Evolutionary conservation across 1,284 basidiomycete genomes (phyloP).

Genomic region (Boletus semigastroideus): DNA sequence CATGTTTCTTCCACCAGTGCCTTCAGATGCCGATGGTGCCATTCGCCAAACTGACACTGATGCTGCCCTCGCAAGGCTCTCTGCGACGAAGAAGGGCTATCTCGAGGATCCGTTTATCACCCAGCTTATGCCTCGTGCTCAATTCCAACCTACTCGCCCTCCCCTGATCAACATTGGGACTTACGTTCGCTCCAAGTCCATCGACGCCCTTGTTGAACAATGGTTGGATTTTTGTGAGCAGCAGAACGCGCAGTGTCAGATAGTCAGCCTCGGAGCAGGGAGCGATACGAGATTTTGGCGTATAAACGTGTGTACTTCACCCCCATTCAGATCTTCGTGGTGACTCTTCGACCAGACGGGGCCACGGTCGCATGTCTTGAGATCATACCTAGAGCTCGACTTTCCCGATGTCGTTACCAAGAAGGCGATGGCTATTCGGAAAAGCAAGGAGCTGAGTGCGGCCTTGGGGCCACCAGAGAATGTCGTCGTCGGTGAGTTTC

Average conservation of each 20-base stretch:
- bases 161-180: slow-evolving; percentile 97
- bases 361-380: slow-evolving; percentile 45
- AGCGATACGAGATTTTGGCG: slow-evolving; percentile 72
- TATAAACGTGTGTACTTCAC: slow-evolving; percentile 61
- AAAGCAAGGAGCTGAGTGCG: slow-evolving; percentile 59
- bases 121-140: slow-evolving; percentile 62
- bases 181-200: slow-evolving; percentile 77
- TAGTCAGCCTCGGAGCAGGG: slow-evolving; percentile 29
- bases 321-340: slow-evolving; percentile 1
- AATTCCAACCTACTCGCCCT: slow-evolving; percentile 62
- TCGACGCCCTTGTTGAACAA: slow-evolving; percentile 76
- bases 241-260: slow-evolving; percentile 23
- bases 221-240: slow-evolving; percentile 53
- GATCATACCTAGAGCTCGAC: slow-evolving; percentile 85
- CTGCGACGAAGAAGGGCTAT: slow-evolving; percentile 77
- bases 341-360: slow-evolving; percentile 47
- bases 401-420: slow-evolving; percentile 81
- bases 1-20: slow-evolving; percentile 21
- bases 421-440: slow-evolving; percentile 82
- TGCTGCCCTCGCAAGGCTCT: slow-evolving; percentile 75
- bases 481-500: slow-evolving; percentile 43
- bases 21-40: slow-evolving; percentile 48
- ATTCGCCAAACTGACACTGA: slow-evolving; percentile 74
- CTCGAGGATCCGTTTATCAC: slow-evolving; percentile 71
- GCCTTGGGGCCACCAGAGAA: slow-evolving; percentile 51